Conservation (phyloP, 371 early-diverging fungal species). For the Basidiobolus meristosporus region DNA sequence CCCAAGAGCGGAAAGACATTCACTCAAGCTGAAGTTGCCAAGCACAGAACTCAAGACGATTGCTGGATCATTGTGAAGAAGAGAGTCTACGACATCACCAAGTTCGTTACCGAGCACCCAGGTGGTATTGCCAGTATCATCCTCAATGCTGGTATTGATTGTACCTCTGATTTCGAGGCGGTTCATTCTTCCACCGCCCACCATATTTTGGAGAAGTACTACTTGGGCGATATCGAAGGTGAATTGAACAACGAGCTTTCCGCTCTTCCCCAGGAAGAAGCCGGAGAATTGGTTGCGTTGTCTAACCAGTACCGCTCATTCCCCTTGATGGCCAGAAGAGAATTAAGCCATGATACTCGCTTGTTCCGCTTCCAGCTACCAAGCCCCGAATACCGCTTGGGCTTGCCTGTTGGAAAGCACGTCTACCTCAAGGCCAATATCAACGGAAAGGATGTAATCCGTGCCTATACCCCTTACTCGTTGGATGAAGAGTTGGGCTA, state of each 20-base stretch:
- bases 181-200: slow-evolving; percentile 65
- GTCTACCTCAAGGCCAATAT: slow-evolving; percentile 16
- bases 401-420: slow-evolving; percentile 26
- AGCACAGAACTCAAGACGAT: slow-evolving; percentile 56
- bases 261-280: slow-evolving; percentile 1
- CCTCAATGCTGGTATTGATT: slow-evolving; percentile 57
- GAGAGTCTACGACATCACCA: slow-evolving; percentile 79
- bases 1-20: slow-evolving; percentile 4
- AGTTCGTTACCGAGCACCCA: slow-evolving; percentile 77
- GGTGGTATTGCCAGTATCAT: slow-evolving; percentile 65
- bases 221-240: slow-evolving; percentile 31
- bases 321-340: slow-evolving; percentile 10
- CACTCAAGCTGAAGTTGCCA: slow-evolving; percentile 55
- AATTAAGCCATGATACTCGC: slow-evolving; percentile 16
- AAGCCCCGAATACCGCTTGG: slow-evolving; percentile 8
- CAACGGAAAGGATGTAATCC: slow-evolving; percentile 16
- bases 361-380: slow-evolving; percentile 17
- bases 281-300: slow-evolving; percentile 5
- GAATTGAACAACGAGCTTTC: slow-evolving; percentile 1
- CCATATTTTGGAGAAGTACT: slow-evolving; percentile 34
- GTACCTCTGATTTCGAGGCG: slow-evolving; percentile 75
- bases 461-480: slow-evolving; percentile 37
- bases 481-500: slow-evolving; percentile 9
- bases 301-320: slow-evolving; percentile 16
- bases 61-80: slow-evolving; percentile 76